Conservation (phyloP, 176 grass and related monocot genomes). For the Alopecurus myosuroides region DNA sequence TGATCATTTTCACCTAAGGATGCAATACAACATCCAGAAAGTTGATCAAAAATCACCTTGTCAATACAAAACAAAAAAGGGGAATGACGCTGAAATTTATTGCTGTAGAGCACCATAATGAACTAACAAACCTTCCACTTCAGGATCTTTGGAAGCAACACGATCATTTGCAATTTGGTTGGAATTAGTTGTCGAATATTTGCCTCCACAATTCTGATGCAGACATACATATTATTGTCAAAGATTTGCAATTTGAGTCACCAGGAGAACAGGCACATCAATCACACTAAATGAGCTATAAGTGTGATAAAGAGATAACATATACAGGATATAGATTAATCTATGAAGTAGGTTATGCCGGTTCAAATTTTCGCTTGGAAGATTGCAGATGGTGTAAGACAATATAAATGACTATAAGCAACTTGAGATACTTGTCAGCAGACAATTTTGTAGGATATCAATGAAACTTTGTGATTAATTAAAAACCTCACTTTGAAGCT, state of each 20-base stretch:
- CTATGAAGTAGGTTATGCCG: background rate
- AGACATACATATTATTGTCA: background rate
- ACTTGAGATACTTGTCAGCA: background rate
- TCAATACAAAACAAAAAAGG: background rate
- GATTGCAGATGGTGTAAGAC: background rate
- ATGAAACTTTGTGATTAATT: background rate
- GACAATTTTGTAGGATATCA: background rate
- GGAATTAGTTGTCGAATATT: conserved; percentile 9
- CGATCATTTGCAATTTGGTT: conserved; percentile 27
- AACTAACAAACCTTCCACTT: conserved; percentile 39
- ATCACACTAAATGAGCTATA: background rate
- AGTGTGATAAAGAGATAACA: background rate
- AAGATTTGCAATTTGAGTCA: background rate
- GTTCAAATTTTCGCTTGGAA: background rate
- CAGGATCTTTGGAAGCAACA: conserved; percentile 32
- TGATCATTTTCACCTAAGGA: conserved; percentile 42
- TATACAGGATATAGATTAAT: background rate
- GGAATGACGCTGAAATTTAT: background rate
- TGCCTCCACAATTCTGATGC: conserved; percentile 17
- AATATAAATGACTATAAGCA: background rate
- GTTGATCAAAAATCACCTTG: background rate
- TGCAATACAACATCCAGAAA: conserved; percentile 29
- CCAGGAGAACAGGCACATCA: background rate
- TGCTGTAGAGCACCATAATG: background rate
- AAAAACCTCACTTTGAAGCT: background rate